Evolutionary conservation across 139 green algal species (phyloP).

Genomic region (Chlorella sp.): DNA sequence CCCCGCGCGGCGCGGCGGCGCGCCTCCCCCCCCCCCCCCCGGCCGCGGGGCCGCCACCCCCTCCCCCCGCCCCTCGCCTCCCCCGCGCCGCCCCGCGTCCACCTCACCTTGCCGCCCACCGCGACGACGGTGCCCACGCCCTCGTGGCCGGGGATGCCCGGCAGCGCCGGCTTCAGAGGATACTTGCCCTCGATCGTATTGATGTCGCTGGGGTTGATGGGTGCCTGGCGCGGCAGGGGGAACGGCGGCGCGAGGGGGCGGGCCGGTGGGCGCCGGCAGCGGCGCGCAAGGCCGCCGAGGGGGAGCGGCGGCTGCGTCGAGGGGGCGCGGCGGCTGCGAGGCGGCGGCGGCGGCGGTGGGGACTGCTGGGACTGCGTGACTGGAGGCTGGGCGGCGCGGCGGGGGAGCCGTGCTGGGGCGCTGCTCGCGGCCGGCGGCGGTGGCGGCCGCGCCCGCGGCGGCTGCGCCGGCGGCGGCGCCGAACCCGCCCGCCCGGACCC

Average conservation of each 20-base stretch:
- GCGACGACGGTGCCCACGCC: slow-evolving; percentile 69
- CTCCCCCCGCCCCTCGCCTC: not conserved
- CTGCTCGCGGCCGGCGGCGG: not conserved
- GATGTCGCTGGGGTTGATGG: slow-evolving; percentile 84
- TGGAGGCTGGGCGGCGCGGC: too few species aligned
- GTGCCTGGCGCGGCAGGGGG: slow-evolving; percentile 45
- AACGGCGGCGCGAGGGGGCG: not conserved
- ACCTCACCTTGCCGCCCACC: slow-evolving; percentile 50
- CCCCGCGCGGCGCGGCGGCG: too few species aligned
- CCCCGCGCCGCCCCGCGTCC: not conserved
- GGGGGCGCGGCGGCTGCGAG: too few species aligned
- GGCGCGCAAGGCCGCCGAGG: too few species aligned
- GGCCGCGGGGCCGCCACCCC: too few species aligned
- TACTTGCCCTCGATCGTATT: slow-evolving; percentile 87
- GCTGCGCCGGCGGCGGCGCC: not conserved
- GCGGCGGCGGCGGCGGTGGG: too few species aligned
- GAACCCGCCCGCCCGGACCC: not conserved
- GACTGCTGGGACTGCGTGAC: not conserved
- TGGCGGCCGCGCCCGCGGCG: too few species aligned
- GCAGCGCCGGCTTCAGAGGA: slow-evolving; percentile 58
- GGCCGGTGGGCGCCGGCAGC: too few species aligned
- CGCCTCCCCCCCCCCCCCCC: too few species aligned
- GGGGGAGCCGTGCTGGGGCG: not conserved
- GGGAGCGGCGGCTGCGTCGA: too few species aligned
- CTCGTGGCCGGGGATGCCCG: slow-evolving; percentile 74